Evolutionary conservation across 257 asterid genomes (phyloP).

Genomic region (Fraxinus americana): DNA sequence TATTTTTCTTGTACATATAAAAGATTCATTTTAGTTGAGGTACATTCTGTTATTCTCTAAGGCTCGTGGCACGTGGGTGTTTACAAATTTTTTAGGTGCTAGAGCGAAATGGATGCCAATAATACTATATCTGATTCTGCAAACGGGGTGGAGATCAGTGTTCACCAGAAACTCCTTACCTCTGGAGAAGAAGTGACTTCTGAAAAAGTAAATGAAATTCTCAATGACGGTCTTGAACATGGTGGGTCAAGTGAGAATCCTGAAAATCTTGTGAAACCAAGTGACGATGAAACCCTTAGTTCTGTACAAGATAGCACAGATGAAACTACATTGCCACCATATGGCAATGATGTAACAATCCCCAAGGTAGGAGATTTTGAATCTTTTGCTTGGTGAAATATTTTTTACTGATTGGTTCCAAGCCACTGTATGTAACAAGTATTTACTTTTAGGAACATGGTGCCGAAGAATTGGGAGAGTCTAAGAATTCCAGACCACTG

Average conservation of each 20-base stretch:
- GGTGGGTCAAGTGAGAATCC: slow-evolving; percentile 38
- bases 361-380: slow-evolving; percentile 31
- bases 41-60: slow-evolving; percentile 16
- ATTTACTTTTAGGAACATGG: neutral
- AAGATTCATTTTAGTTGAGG: neutral
- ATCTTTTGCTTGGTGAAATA: neutral
- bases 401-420: neutral
- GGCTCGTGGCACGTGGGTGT: slow-evolving; percentile 13
- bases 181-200: slow-evolving; percentile 5
- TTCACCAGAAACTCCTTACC: slow-evolving; percentile 30
- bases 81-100: slow-evolving; percentile 22
- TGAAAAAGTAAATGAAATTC: slow-evolving; percentile 30
- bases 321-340: slow-evolving; percentile 33
- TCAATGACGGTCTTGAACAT: slow-evolving; percentile 29
- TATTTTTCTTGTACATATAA: neutral
- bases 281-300: slow-evolving; percentile 18
- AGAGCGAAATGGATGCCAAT: slow-evolving; percentile 36
- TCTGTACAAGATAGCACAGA: slow-evolving; percentile 23
- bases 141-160: slow-evolving; percentile 32
- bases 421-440: neutral
- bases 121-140: slow-evolving; percentile 30
- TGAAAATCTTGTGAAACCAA: slow-evolving; percentile 34
- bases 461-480: neutral
- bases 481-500: neutral
- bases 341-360: slow-evolving; percentile 31